Base-by-base conservation (phyloP, 2,329 filamentous ascomycete species). In the Spiromastix sp. region DNA sequence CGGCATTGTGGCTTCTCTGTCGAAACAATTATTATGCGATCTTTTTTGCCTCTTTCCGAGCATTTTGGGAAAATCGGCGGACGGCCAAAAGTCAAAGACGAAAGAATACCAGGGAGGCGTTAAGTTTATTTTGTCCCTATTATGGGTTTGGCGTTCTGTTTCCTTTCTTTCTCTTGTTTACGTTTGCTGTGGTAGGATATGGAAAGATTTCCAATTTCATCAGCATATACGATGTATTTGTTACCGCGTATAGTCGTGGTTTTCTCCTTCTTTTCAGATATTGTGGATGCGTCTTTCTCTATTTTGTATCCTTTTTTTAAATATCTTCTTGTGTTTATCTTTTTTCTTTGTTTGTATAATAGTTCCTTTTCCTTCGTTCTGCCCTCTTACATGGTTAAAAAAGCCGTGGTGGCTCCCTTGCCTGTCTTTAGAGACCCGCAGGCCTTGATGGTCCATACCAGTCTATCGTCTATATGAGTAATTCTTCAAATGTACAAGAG, bases 101-200 rank as follows among this genome's bases (percentile, higher is more conserved):
- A 34, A 31, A 31, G 32, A 18, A 27, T 30, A 25, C n/a, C 12
- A 12, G 27, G 34, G n/a, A 15, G 20, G 31, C 27, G 15, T 39
- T 35, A 7, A 26, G 12, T 31, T n/a, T 29, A 18, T 11, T n/a
- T n/a, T n/a, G n/a, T n/a, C n/a, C n/a, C n/a, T n/a, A n/a, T 16
- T 28, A 25, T 28, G 13, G 11, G n/a, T 5, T 38, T 33, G 22
- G 24, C 27, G 10, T 33, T 30, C 33, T 38, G 7, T 24, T 24
- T n/a, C 21, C n/a, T 24, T 24, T 33, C 32, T 38, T n/a, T 11
- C 12, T 19, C 22, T 25, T 28, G n/a, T 16, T 13, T 18, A 5
- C 17, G 13, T 18, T 25, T n/a, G 20, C 10, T 27, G 16, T 25
- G 30, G 25, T 30, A 36, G 32, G 32, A 41, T 39, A 39, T 38